phyloP scores from a whole-genome alignment of 1,284 basidiomycete genomes.

The Singerocomus inundabilis region DNA sequence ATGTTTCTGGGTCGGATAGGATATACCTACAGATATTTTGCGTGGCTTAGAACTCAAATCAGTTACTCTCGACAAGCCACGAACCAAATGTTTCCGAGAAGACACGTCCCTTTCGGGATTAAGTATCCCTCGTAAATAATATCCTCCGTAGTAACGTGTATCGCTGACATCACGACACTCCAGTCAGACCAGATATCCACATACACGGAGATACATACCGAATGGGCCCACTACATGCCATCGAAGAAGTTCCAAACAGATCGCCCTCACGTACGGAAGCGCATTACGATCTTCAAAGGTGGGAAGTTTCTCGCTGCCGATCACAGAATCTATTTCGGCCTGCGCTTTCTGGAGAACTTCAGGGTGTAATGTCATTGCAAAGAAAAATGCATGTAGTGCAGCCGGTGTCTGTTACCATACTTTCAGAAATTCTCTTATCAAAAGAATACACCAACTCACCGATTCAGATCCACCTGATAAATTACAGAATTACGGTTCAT shows the following conservation, averaged over 20 bases:
- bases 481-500: neutral
- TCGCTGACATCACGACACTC: conserved; percentile 32
- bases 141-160: conserved; percentile 37
- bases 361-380: conserved; percentile 19
- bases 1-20: conserved; percentile 11
- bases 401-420: conserved; percentile 33
- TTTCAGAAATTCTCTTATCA: conserved; percentile 15
- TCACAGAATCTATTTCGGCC: conserved; percentile 17
- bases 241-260: conserved; percentile 18
- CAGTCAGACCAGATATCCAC: neutral
- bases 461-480: conserved; percentile 23
- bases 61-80: neutral
- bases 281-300: conserved; percentile 11
- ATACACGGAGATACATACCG: conserved; percentile 2
- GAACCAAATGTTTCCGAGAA: conserved; percentile 24
- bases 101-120: conserved; percentile 37
- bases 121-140: conserved; percentile 34
- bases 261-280: conserved; percentile 19
- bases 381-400: conserved; percentile 29
- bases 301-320: conserved; percentile 17
- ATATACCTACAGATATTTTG: conserved; percentile 6
- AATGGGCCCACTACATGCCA: conserved; percentile 18
- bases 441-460: neutral
- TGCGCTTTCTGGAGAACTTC: conserved; percentile 13
- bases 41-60: neutral